A percentile compares a stretch with the other conserved stretches of the same genome.
These are phyloP conservation scores for Pythium periplocum DNA, from an alignment of 352 stramenopile species.

Conservation along the genomic window DNA sequence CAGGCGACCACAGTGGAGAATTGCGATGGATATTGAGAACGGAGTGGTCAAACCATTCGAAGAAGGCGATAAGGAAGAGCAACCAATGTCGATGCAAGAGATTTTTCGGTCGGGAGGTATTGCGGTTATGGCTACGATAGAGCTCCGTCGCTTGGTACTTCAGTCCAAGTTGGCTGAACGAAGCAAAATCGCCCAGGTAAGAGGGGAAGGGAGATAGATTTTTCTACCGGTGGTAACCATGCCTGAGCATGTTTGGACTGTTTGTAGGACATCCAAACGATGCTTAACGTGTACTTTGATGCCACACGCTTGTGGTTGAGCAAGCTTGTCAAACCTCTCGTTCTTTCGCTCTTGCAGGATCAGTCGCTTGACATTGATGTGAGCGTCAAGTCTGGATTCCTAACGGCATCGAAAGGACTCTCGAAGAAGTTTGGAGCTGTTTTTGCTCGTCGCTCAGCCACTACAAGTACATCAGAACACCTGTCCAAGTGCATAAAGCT, in stretches of 20 bases:
- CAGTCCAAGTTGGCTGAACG: slow-evolving; percentile 20
- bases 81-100: slow-evolving; percentile 22
- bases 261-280: slow-evolving; percentile 47
- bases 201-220: background rate
- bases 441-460: slow-evolving; percentile 20
- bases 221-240: background rate
- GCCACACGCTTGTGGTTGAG: slow-evolving; percentile 57
- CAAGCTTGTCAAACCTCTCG: slow-evolving; percentile 32
- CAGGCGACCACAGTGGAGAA: slow-evolving; percentile 43
- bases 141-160: slow-evolving; percentile 27
- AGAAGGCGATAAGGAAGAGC: slow-evolving; percentile 15
- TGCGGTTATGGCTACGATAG: slow-evolving; percentile 21
- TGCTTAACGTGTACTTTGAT: slow-evolving; percentile 64
- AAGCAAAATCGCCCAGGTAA: slow-evolving; percentile 12
- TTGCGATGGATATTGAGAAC: slow-evolving; percentile 29
- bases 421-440: slow-evolving; percentile 42
- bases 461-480: background rate
- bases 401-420: slow-evolving; percentile 28
- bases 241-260: background rate
- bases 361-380: slow-evolving; percentile 42
- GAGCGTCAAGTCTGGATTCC: slow-evolving; percentile 18
- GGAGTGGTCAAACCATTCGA: slow-evolving; percentile 24
- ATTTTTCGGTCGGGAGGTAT: slow-evolving; percentile 36
- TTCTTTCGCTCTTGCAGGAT: slow-evolving; percentile 58
- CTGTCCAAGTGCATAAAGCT: slow-evolving; percentile 36